Percentiles rank a stretch among this genome's conserved stretches.
Evolutionary conservation across 2,329 filamentous ascomycete genomes (phyloP).

Genomic region (Arthroderma sp.): DNA sequence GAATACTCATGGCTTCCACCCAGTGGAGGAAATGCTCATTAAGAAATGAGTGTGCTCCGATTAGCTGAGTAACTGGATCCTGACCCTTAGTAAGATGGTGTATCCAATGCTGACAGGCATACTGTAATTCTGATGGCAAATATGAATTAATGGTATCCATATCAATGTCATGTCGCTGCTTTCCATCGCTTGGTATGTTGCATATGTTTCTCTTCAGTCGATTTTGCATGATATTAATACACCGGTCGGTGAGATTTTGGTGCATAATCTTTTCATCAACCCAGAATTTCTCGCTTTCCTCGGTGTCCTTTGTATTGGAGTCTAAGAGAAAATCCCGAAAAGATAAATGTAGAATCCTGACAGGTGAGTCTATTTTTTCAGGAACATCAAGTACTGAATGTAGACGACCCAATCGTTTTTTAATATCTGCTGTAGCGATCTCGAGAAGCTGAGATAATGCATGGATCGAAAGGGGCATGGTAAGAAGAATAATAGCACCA

Average conservation of each 20-base stretch:
- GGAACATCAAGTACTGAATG: slow-evolving; percentile 9
- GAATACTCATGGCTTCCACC: slow-evolving; percentile 13
- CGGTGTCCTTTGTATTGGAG: slow-evolving; percentile 6
- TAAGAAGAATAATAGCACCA: slow-evolving; percentile 10
- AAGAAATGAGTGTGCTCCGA: slow-evolving; percentile 4
- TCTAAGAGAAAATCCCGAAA: slow-evolving; percentile 19
- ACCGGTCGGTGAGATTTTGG: slow-evolving; percentile 14
- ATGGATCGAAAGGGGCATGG: slow-evolving; percentile 7
- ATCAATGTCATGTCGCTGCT: not conserved
- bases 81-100: slow-evolving; percentile 10
- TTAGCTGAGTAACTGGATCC: not conserved
- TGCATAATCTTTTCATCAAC: slow-evolving; percentile 19
- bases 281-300: slow-evolving; percentile 11
- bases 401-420: slow-evolving; percentile 4
- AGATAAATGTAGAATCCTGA: slow-evolving; percentile 13
- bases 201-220: slow-evolving; percentile 6
- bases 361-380: slow-evolving; percentile 1
- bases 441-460: slow-evolving; percentile 7
- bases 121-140: slow-evolving; percentile 11
- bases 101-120: slow-evolving; percentile 15
- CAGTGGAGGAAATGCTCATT: slow-evolving; percentile 7
- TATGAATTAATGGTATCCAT: slow-evolving; percentile 4
- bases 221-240: slow-evolving; percentile 12
- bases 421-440: slow-evolving; percentile 4
- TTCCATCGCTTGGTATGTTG: not conserved